Evolutionary conservation across 1,284 basidiomycete species (phyloP), one percentile per base, ranked within the genome.

Genomic region (Tilletia horrida): DNA sequence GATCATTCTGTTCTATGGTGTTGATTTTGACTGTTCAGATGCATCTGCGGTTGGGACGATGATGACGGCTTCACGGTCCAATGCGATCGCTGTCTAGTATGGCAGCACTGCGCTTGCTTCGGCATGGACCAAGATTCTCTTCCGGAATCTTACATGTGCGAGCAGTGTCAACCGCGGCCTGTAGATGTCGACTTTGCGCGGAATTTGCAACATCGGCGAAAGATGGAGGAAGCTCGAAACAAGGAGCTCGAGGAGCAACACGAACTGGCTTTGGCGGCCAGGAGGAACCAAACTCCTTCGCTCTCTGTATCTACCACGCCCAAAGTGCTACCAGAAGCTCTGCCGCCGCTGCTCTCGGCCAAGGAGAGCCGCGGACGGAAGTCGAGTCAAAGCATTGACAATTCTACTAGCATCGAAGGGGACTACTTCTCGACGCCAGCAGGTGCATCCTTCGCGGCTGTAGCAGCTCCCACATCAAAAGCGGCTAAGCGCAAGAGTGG

Each of bases 31-130:
- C 18, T 44, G 68, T 87, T 82, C 75, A 86, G 84, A 59, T 92
- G 91, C 78, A 90, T 91, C 64, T 92, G 91, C 77, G 88, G 73
- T 8, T 82, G 77, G 70, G 84, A 87, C 52, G 86, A 89, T 75
- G 93, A 94, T 83, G 92, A 94, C 80, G 93, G 93, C 18, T 93
- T 92, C 83, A 91, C 90, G 18, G 92, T 96, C 68, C 91, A 91
- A 29, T 97, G 93, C 83, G 94, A 96, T 81, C 84, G 86, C 64
- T 97, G 94, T 82, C 87, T 87, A 27, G 87, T 91, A 21, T 96
- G 93, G 93, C 91, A 91, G 77, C 93, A 97, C 83, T 90, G 88
- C 7, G 88, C 89, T 4, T 96, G 93, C 82, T 92, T 94, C 76
- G 77, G 48, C 83, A 84, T 42, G 85, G 86, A 78, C 1, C 77